Evolutionary conservation across 2,329 filamentous ascomycete species (phyloP).

Genomic region (Trichoderma sp.): DNA sequence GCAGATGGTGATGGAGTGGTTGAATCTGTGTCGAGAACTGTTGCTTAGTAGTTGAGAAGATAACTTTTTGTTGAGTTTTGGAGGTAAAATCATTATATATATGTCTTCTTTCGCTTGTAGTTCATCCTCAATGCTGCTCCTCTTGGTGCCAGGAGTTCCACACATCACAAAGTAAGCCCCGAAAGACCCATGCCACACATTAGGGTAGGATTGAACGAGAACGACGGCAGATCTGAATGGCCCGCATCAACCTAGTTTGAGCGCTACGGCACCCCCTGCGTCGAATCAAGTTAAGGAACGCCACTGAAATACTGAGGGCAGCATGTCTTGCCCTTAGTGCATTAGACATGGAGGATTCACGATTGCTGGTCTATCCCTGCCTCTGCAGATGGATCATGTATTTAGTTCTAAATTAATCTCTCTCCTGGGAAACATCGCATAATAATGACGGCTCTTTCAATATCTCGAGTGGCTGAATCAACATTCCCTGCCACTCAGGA

Average conservation of each 20-base stretch:
- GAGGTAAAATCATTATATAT: neutral
- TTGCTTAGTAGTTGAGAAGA: neutral
- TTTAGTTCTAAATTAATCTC: neutral
- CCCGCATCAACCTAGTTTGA: neutral
- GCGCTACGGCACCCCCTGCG: neutral
- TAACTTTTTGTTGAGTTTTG: neutral
- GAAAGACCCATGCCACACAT: neutral
- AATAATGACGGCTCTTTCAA: neutral
- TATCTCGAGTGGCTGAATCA: neutral
- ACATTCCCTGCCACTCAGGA: neutral
- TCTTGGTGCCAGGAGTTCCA: neutral
- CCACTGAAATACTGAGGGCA: neutral
- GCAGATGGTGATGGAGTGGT: neutral
- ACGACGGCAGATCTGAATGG: neutral
- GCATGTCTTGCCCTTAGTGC: neutral
- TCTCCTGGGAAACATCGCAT: neutral
- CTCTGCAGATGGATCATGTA: neutral
- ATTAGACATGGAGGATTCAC: neutral
- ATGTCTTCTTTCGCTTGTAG: neutral
- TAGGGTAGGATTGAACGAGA: slow-evolving; percentile 1
- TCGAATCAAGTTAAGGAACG: neutral
- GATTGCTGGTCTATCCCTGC: neutral
- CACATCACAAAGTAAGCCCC: neutral
- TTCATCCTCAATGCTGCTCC: neutral
- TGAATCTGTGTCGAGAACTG: neutral